Evolutionary conservation across 352 stramenopile genomes (phyloP).

Genomic region (Phytophthora hibernalis): DNA sequence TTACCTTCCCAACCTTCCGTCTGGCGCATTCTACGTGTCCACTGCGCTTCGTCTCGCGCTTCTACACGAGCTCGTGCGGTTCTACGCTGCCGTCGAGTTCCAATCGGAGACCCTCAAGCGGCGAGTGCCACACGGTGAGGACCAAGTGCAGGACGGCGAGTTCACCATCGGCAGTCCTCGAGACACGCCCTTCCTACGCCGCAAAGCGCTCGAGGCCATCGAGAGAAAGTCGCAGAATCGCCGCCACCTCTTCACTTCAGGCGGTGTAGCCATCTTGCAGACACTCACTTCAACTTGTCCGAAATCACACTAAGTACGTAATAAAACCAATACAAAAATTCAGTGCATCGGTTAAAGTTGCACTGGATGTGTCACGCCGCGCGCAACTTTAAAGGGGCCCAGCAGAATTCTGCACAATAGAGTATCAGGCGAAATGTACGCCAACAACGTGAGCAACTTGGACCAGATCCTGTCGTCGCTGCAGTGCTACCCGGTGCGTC

Average conservation of each 20-base stretch:
- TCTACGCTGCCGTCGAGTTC: slow-evolving; percentile 50
- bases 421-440: slow-evolving; percentile 63
- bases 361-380: not conserved
- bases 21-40: slow-evolving; percentile 60
- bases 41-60: slow-evolving; percentile 49
- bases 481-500: slow-evolving; percentile 78
- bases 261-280: slow-evolving; percentile 52
- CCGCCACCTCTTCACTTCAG: slow-evolving; percentile 47
- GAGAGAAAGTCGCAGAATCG: slow-evolving; percentile 42
- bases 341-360: not conserved
- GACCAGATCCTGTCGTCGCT: slow-evolving; percentile 89
- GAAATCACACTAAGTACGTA: slow-evolving; percentile 16
- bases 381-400: not conserved
- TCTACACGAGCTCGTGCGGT: slow-evolving; percentile 60
- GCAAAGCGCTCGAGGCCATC: slow-evolving; percentile 66
- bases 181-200: slow-evolving; percentile 74
- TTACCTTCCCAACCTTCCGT: slow-evolving; percentile 55
- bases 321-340: not conserved
- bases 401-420: slow-evolving; percentile 3
- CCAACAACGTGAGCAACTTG: slow-evolving; percentile 88
- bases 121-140: slow-evolving; percentile 1
- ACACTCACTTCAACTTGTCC: slow-evolving; percentile 23
- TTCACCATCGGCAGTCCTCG: slow-evolving; percentile 63
- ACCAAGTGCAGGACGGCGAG: slow-evolving; percentile 37
- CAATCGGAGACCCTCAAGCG: slow-evolving; percentile 5